Evolutionary conservation across 1,284 basidiomycete genomes (phyloP), one percentile per base, ranked within the genome.

Genomic region (Sporisorium exsertum): DNA sequence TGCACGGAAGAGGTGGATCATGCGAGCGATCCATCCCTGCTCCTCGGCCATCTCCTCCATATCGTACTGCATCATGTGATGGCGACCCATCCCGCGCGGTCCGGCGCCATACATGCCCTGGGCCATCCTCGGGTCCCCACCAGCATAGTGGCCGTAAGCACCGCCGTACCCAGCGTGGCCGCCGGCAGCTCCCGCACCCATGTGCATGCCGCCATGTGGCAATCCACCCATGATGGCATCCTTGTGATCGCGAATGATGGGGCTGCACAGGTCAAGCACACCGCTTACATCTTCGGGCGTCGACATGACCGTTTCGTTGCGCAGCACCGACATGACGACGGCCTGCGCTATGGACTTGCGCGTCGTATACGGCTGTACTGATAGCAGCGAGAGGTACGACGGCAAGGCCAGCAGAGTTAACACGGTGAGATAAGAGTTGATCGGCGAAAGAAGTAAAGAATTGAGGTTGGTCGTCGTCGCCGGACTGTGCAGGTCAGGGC

Each of bases 241-340:
- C 49, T 72, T 77, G 64, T 82, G 80, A 50, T 84, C 80, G 42
- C 70, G 67, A 12, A 85, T 72, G 32, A 85, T 75, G 29, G 81
- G 78, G 20, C 72, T 77, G 64, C 81, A 83, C 12, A 85, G 68
- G 33, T 81, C 75, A 29, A 85, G 71, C 2, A 85, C 76, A n/a
- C 84, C 84, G 47, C 81, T 73, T 22, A 82, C 84, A 43, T 85
- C 82, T 50, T 83, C 82, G 7, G 84, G 81, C 26, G 84, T 83
- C 26, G 71, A 64, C 64, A 85, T 75, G 59, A 82, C 61, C 10
- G 83, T 83, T 53, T 83, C 78, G 64, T 82, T 81, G 58, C 78
- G 79, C 27, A 85, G 70, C 29, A 83, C 80, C 45, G 78, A 80
- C 65, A 66, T 77, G 52, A 84, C 81, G 29, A 85, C 79, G 16